These are phyloP conservation scores for Clitopilus passeckerianus DNA, from an alignment of 768 basidiomycete genomes.

Conservation along the genomic window DNA sequence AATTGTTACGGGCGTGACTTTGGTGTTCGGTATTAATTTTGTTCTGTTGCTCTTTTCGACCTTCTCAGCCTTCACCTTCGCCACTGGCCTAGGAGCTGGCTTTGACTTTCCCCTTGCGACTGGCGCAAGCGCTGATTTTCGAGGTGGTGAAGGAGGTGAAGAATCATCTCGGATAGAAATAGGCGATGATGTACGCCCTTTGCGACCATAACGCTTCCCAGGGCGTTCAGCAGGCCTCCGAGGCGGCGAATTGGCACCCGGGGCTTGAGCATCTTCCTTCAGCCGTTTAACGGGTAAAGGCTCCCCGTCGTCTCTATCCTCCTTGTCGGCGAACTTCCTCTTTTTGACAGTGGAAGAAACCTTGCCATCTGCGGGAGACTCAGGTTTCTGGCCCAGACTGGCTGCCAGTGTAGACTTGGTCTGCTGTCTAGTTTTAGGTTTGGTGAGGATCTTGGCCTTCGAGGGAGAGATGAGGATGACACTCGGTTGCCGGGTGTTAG, in stretches of 20 bases:
- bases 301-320: no score
- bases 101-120: not conserved
- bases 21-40: not conserved
- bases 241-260: not conserved
- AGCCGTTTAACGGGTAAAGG: no score
- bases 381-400: no score
- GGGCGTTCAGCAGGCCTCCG: slow-evolving; percentile 2
- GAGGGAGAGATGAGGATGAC: no score
- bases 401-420: no score
- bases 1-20: not conserved
- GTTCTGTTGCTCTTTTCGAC: not conserved
- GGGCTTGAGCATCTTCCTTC: not conserved
- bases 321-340: no score
- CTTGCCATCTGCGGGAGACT: no score
- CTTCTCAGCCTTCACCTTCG: slow-evolving; percentile 10
- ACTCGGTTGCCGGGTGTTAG: no score
- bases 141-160: slow-evolving; percentile 11
- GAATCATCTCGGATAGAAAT: slow-evolving; percentile 1
- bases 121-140: slow-evolving; percentile 4
- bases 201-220: slow-evolving; percentile 26
- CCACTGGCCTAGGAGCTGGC: not conserved
- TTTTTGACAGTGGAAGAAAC: no score
- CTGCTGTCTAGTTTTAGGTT: no score
- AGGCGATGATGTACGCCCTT: slow-evolving; percentile 24
- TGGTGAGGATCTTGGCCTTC: no score